A percentile compares a stretch with the other conserved stretches of the same genome.
Evolutionary conservation across 495 filamentous ascomycete species (phyloP).

Genomic region (Penicillium nucicola): DNA sequence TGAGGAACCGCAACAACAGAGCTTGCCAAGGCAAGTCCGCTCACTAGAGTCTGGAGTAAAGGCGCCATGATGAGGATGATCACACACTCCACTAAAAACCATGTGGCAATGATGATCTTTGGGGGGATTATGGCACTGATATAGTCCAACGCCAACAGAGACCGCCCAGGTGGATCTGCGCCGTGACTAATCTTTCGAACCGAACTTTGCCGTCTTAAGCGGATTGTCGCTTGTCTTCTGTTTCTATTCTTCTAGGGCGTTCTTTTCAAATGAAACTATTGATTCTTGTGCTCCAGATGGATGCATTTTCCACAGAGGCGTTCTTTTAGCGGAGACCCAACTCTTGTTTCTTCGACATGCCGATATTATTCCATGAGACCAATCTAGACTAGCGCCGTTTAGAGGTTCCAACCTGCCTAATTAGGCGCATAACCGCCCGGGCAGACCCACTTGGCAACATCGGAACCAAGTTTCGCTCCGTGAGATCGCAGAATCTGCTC

Average conservation of each 20-base stretch:
- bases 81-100: constrained; percentile 16
- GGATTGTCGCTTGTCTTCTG: neutral
- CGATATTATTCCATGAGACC: neutral
- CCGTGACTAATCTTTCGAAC: neutral
- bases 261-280: neutral
- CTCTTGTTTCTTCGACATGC: neutral
- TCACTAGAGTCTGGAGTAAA: constrained; percentile 15
- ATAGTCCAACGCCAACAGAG: neutral
- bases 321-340: neutral
- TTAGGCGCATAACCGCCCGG: neutral
- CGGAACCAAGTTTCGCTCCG: neutral
- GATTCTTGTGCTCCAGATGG: neutral
- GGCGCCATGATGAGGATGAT: constrained; percentile 14
- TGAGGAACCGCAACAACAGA: constrained; percentile 12
- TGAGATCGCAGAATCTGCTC: neutral
- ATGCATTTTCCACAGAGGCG: neutral
- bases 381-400: neutral
- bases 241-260: neutral
- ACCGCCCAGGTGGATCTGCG: neutral
- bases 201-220: neutral
- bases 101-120: constrained; percentile 15
- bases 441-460: neutral
- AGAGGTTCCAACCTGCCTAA: neutral
- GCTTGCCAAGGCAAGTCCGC: constrained; percentile 20
- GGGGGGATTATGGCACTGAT: neutral